These are phyloP conservation scores for Zygosaccharomyces pseudobailii DNA, from an alignment of 1,139 yeast species.

Conservation along the genomic window DNA sequence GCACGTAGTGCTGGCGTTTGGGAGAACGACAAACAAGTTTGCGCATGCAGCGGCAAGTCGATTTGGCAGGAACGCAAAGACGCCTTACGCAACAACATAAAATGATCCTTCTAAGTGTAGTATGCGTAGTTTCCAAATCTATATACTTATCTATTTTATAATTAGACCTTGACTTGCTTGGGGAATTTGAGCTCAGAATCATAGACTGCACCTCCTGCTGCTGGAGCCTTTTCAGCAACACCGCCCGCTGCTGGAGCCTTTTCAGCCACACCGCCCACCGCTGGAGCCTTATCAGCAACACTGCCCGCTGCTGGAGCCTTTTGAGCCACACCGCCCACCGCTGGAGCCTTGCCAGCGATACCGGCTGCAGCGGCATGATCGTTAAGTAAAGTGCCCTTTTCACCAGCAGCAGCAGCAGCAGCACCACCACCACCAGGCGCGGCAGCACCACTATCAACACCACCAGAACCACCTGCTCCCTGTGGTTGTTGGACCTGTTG, in stretches of 20 bases:
- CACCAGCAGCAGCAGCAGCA: not conserved
- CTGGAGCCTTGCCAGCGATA: not conserved
- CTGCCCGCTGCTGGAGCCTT: not conserved
- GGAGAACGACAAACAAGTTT: constrained; percentile 91
- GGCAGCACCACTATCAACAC: not conserved
- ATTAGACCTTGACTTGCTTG: not conserved
- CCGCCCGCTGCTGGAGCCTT: not conserved
- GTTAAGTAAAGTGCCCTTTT: too few relatives aligned
- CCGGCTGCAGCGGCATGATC: not conserved
- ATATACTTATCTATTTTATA: not conserved
- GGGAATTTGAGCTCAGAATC: constrained; percentile 1
- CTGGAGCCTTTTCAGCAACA: not conserved
- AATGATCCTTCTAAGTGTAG: constrained; percentile 6
- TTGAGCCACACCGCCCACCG: not conserved
- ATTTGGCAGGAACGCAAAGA: constrained; percentile 92
- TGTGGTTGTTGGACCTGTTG: constrained; percentile 8
- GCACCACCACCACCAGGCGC: not conserved
- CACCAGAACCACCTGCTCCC: constrained; percentile 12
- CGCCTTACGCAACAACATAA: constrained; percentile 39
- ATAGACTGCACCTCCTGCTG: not conserved
- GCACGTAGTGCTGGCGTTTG: constrained; percentile 97
- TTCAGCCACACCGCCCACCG: not conserved
- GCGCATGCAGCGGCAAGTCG: constrained; percentile 93
- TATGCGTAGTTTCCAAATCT: not conserved
- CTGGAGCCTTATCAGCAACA: not conserved